These are phyloP conservation scores for Hypoxylon lenormandii DNA, from an alignment of 495 filamentous ascomycete species.

Conservation along the genomic window DNA sequence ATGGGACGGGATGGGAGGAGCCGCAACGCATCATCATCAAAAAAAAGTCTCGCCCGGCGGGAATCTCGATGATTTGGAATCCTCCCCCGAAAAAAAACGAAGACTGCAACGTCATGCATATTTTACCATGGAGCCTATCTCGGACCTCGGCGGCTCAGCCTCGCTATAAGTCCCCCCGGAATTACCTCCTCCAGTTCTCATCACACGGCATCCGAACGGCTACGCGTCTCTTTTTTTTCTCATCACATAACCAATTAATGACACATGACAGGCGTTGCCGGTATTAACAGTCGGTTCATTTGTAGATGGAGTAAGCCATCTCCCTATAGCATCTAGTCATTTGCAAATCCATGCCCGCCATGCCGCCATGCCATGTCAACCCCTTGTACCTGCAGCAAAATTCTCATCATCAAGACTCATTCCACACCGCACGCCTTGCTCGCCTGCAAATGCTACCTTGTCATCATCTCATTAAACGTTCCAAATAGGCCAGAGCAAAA, in stretches of 20 bases:
- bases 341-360: conserved; percentile 25
- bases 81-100: not conserved
- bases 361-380: not conserved
- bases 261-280: conserved; percentile 10
- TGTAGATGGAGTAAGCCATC: conserved; percentile 31
- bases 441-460: conserved; percentile 31
- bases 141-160: conserved; percentile 36
- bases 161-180: conserved; percentile 8
- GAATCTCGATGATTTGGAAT: conserved; percentile 18
- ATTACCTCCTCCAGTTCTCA: not conserved
- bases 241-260: not conserved
- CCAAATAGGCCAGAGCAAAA: conserved; percentile 42
- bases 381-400: conserved; percentile 8
- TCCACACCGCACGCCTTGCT: conserved; percentile 27
- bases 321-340: conserved; percentile 43
- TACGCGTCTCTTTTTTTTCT: conserved; percentile 6
- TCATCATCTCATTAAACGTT: conserved; percentile 47
- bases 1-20: no score
- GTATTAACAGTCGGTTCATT: conserved; percentile 45
- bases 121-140: not conserved
- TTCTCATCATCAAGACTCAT: conserved; percentile 19
- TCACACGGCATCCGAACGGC: not conserved
- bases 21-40: no score
- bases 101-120: conserved; percentile 27
- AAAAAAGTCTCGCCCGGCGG: not conserved